These are phyloP conservation scores for Chaetomiaceae sp. DNA, from an alignment of 2,329 filamentous ascomycete species.

Conservation along the genomic window DNA sequence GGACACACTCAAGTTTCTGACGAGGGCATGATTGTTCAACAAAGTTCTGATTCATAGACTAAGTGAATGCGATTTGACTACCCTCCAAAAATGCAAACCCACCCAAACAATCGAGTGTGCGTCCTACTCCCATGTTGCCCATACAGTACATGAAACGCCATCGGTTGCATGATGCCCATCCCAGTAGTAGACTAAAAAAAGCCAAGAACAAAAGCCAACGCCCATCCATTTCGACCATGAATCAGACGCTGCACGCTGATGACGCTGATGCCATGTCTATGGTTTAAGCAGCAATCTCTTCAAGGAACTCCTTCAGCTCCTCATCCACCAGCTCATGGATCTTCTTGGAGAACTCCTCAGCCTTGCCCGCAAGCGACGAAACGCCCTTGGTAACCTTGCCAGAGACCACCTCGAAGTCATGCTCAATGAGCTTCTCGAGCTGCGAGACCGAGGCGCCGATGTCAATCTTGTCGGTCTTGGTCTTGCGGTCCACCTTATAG, in stretches of 20 bases:
- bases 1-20: no score
- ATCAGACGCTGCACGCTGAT: conserved; percentile 14
- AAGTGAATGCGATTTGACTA: conserved; percentile 15
- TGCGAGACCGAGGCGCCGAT: conserved; percentile 48
- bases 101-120: conserved; percentile 21
- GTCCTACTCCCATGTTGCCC: conserved; percentile 18
- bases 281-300: conserved; percentile 43
- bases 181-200: conserved; percentile 24
- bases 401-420: conserved; percentile 57
- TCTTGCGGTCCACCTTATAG: conserved; percentile 55
- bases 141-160: conserved; percentile 27
- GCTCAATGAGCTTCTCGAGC: conserved; percentile 56
- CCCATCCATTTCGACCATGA: conserved; percentile 12
- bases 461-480: conserved; percentile 40
- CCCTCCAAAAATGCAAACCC: conserved; percentile 23
- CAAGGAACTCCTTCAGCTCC: conserved; percentile 57
- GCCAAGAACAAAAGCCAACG: conserved; percentile 18
- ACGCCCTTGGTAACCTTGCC: conserved; percentile 53
- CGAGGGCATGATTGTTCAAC: not conserved
- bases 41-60: conserved; percentile 8
- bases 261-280: conserved; percentile 18
- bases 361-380: conserved; percentile 51
- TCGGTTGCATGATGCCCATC: conserved; percentile 19
- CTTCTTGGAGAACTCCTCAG: conserved; percentile 59
- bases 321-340: conserved; percentile 58